These are phyloP conservation scores for Rhododendron kiyosumense DNA, from an alignment of 148 eudicot genomes.

Conservation along the genomic window DNA sequence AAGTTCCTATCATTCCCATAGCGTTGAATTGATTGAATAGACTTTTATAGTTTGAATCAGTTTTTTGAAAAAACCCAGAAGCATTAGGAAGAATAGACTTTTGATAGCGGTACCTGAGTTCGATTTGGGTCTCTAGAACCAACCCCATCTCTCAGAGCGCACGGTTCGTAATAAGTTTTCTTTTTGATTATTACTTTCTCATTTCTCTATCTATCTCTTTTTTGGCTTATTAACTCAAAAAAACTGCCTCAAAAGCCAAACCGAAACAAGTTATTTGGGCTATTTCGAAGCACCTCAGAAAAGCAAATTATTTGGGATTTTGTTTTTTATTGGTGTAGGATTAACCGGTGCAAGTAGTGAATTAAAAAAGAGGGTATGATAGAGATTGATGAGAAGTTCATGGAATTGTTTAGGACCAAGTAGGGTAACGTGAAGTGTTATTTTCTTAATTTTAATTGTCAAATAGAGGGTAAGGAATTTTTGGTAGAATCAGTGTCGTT, in stretches of 20 bases:
- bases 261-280: no score
- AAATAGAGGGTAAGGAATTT: not conserved
- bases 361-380: not conserved
- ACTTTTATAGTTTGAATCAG: not conserved
- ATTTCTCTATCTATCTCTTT: no score
- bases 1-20: not conserved
- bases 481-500: not conserved
- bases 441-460: not conserved
- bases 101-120: no score
- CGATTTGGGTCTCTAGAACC: no score
- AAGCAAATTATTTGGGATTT: not conserved
- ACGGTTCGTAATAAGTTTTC: no score
- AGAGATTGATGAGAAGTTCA: not conserved
- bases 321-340: not conserved
- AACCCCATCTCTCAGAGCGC: no score
- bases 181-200: no score
- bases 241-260: no score
- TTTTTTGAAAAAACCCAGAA: not conserved
- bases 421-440: constrained; percentile 9
- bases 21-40: not conserved
- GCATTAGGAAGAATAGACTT: no score
- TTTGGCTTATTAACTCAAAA: no score
- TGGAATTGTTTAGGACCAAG: not conserved
- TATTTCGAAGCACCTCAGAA: no score
- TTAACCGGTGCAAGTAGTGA: not conserved